Evolutionary conservation across 495 filamentous ascomycete genomes (phyloP).

Genomic region (Penicillium tannophilum): DNA sequence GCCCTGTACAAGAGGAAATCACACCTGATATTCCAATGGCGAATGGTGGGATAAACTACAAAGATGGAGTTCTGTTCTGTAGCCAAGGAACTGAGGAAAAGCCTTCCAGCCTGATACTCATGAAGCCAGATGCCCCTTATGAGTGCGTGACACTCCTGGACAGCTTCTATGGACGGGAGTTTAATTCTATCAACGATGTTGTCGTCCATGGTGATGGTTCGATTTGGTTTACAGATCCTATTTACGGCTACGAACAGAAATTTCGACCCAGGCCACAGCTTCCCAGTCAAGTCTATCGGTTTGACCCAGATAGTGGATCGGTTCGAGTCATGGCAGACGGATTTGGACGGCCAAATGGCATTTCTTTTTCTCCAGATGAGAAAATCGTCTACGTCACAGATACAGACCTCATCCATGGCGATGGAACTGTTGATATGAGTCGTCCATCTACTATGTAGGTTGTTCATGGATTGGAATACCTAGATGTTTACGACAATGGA

Average conservation of each 20-base stretch:
- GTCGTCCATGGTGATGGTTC: constrained; percentile 54
- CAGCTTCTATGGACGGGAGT: background rate
- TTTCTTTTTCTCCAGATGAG: constrained; percentile 50
- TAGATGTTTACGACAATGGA: too few species aligned
- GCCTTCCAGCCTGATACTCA: background rate
- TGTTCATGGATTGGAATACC: too few species aligned
- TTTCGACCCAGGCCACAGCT: constrained; percentile 55
- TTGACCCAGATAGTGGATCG: constrained; percentile 45
- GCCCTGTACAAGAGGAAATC: background rate
- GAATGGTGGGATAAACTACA: background rate
- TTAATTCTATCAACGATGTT: constrained; percentile 37
- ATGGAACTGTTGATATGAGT: constrained; percentile 29
- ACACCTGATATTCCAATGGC: background rate
- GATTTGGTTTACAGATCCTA: constrained; percentile 66
- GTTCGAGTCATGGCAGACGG: constrained; percentile 53
- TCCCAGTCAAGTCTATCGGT: constrained; percentile 61
- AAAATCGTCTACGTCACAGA: constrained; percentile 57
- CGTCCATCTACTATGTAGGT: constrained; percentile 30
- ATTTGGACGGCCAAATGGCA: constrained; percentile 48
- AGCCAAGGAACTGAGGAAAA: constrained; percentile 1
- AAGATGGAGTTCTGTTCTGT: background rate
- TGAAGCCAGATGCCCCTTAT: background rate
- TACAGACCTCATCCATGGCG: constrained; percentile 48
- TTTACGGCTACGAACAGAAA: constrained; percentile 59
- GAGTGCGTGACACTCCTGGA: background rate